A percentile compares a stretch with the other conserved stretches of the same genome.
phyloP scores from a whole-genome alignment of 1,139 yeast species.

The Entelexis paramagnoliae region DNA sequence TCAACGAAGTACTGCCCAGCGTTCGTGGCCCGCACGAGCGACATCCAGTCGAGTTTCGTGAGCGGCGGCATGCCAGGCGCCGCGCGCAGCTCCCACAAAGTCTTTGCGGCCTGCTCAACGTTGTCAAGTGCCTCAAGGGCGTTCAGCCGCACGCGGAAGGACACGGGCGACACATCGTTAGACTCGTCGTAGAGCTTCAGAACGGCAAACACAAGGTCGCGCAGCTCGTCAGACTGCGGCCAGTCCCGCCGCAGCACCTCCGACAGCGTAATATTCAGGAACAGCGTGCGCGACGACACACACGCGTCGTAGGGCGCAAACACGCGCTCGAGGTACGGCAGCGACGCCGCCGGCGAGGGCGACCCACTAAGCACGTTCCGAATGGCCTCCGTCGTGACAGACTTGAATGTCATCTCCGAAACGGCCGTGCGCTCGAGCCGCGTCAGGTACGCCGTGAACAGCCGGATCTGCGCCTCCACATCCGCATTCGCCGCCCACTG shows the following conservation, averaged over 20 bases:
- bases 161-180: slow-evolving; percentile 56
- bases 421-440: slow-evolving; percentile 25
- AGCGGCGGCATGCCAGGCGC: slow-evolving; percentile 29
- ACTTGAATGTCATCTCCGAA: slow-evolving; percentile 51
- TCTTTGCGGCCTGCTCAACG: slow-evolving; percentile 40
- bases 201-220: slow-evolving; percentile 51
- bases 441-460: slow-evolving; percentile 55
- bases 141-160: slow-evolving; percentile 66
- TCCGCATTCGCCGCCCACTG: slow-evolving; percentile 43
- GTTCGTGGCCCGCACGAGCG: slow-evolving; percentile 37
- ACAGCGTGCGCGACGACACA: slow-evolving; percentile 54
- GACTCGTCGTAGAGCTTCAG: slow-evolving; percentile 52
- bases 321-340: slow-evolving; percentile 45
- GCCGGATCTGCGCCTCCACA: slow-evolving; percentile 42
- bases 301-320: slow-evolving; percentile 47
- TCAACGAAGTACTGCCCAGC: slow-evolving; percentile 11
- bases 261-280: slow-evolving; percentile 66
- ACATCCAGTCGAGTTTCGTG: slow-evolving; percentile 46
- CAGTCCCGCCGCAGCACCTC: slow-evolving; percentile 47
- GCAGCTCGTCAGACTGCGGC: slow-evolving; percentile 41
- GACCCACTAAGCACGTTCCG: slow-evolving; percentile 44
- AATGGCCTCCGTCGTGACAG: slow-evolving; percentile 61
- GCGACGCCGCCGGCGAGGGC: slow-evolving; percentile 44
- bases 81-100: slow-evolving; percentile 53
- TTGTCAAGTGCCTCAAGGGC: slow-evolving; percentile 60